These are phyloP conservation scores for Corymbia maculata DNA, from an alignment of 345 rosid genomes.

Conservation along the genomic window DNA sequence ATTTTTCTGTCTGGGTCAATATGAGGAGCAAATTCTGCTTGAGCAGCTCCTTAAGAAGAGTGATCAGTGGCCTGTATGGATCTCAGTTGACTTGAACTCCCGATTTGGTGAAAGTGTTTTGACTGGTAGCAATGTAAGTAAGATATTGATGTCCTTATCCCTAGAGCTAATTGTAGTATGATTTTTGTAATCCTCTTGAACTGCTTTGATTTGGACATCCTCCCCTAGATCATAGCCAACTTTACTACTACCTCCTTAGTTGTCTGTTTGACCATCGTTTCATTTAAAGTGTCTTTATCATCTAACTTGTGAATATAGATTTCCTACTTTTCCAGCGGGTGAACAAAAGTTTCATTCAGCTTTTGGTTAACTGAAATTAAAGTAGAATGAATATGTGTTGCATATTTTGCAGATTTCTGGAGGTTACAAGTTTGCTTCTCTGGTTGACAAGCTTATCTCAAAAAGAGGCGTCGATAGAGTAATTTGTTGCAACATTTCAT, in stretches of 20 bases:
- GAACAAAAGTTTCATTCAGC: not conserved
- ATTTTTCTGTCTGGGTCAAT: slow-evolving; percentile 39
- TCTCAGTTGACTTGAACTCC: slow-evolving; percentile 19
- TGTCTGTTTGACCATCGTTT: not conserved
- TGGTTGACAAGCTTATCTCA: slow-evolving; percentile 53
- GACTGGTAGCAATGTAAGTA: slow-evolving; percentile 23
- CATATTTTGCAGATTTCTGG: slow-evolving; percentile 39
- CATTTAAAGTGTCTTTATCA: not conserved
- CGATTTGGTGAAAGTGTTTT: slow-evolving; percentile 1
- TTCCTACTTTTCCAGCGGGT: not conserved
- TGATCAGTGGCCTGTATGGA: slow-evolving; percentile 80
- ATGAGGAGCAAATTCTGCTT: slow-evolving; percentile 51
- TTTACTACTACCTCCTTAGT: not conserved
- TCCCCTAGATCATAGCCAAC: not conserved
- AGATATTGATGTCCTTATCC: not conserved
- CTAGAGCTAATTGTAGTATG: not conserved
- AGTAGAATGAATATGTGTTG: slow-evolving; percentile 1
- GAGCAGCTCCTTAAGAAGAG: slow-evolving; percentile 56
- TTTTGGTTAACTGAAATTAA: not conserved
- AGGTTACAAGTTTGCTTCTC: slow-evolving; percentile 47
- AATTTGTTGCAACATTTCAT: slow-evolving; percentile 17
- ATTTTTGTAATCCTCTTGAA: not conserved
- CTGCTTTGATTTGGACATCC: not conserved
- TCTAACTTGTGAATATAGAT: not conserved
- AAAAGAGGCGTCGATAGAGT: slow-evolving; percentile 55